Evolutionary conservation across 768 basidiomycete genomes (phyloP), one percentile per base, ranked within the genome.

Genomic region (Tylopilus sp.): DNA sequence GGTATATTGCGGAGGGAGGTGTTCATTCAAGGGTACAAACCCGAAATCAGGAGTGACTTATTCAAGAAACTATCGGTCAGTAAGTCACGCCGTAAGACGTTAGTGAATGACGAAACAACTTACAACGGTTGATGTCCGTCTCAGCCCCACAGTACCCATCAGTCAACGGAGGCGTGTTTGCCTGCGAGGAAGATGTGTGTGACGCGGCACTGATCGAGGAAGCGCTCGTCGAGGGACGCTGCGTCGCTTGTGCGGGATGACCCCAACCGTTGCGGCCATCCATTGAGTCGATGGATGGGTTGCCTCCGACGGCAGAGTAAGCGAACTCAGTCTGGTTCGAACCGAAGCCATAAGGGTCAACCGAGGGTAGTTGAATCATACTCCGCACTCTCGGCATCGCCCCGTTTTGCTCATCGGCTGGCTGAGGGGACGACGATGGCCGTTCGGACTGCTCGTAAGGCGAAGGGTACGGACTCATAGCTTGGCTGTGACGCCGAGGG

Each of bases 401-500:
- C 13, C 63, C 67, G 36, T 64, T 62, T 56, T 73, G 71, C 23
- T 75, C 75, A 20, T 75, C 85, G 49, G 78, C 71, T 23, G 85
- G 85, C 59, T 86, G 83, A 18, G 86, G 86, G 10, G 84, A 85
- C 22, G 85, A 82, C 48, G 85, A 86, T 1, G 83, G 84, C 36
- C 86, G 80, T 55, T 83, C 81, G 45, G 81, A 79, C 40, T 84
- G 79, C 52, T 83, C 84, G 68, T 91, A 92, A 40, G 89, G 88
- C 55, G 82, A 85, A 17, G 90, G 90, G 69, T 92, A 92, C 12
- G 90, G 90, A 60, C 83, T 87, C 77, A 92, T 84, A 1, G 89
- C 90, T 67, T 92, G 90, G 65, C 86, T 88, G 68, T 91, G 90
- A 51, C 90, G 79, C 40, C 90, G 79, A 40, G 79, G 78, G 26